Evolutionary conservation across 805 yeast genomes (phyloP), one percentile per base, ranked within the genome.

Genomic region (Saccharomycopsis babjevae): DNA sequence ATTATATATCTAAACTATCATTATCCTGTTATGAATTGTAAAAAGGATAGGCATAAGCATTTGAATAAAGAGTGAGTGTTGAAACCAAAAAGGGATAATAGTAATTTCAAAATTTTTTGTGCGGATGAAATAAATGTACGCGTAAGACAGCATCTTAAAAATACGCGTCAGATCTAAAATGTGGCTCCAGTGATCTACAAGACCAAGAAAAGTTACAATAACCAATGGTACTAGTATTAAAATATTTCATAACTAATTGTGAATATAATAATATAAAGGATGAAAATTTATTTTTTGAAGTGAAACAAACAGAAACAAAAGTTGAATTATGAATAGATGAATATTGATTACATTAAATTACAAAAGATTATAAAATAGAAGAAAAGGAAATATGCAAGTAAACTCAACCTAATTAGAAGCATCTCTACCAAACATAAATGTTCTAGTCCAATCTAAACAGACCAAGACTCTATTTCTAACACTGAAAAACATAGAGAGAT

Each of bases 351-450:
- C 52, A 46, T 22, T 43, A 43, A 8, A 43, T 43, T 43, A 43
- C 50, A 43, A 18, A 43, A 43, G 28, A 8, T 34, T 34, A 34
- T 10, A 34, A 18, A 54, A 20, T 20, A 20, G 22, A 38, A 32
- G 22, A 22, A 22, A 32, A 56, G 20, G 39, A 39, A 56, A 40
- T 40, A 6, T 22, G 34, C 25, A 30, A 15, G 28, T 2, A 56
- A 43, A 43, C 16, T 15, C 13, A 25, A 28, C n/a, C 28, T 57
- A 62, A 52, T 59, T 61, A 18, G 64, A 61, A 28, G 65, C 61
- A 74, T 92, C 97, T 78, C 98, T 88, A 64, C 98, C 98, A 69
- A 93, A 89, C 72, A 90, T 76, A 66, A 84, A 81, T 64, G 89
- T 86, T 79, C 91, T 92, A 65, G 84, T 70, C 98, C 98, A 92